Evolutionary conservation across 805 yeast species (phyloP), one percentile per base, ranked within the genome.

Genomic region (Nakazawaea ambrosiae): DNA sequence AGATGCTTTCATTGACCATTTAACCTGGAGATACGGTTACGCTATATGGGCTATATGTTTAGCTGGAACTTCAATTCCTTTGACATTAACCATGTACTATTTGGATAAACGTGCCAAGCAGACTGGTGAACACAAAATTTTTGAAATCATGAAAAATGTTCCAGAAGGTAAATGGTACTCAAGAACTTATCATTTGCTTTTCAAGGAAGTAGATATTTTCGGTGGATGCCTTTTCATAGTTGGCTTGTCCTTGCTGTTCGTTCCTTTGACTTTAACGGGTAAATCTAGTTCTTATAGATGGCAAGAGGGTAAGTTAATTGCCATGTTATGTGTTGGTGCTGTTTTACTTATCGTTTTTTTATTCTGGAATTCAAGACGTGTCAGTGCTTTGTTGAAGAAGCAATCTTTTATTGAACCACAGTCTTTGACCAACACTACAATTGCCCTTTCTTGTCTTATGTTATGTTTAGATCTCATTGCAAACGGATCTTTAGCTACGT

Each of bases 261-360:
- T 54, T 17, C 57, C 58, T 27, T 50, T 55, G 40, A 48, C 57
- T 8, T 33, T 55, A 20, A 50, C 58, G 16, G 58, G 58, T 37
- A 45, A 29, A 5, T 24, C 45, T 1, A 38, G 43, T 20, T 20
- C 55, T 11, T 47, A 49, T 32, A 49, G 31, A 38, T 50, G 56
- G 55, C 28, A 45, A 10, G 49, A 47, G 35, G 46, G 41, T 12
- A 45, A 32, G 28, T 54, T 31, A 53, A 40, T 6, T 52, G 54
- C 55, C 22, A 52, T n/a, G 47, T 50, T n/a, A 20, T 14, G 20
- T 29, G n/a, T 54, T 28, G 60, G 59, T 9, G 44, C 48, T 34
- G 40, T 47, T 18, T 5, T 51, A 16, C 41, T 49, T 20, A 10
- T 40, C 5, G 15, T 23, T 4, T 35, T 35, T 20, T 23, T 35